These are phyloP conservation scores for Cyberlindnera meyerae DNA, from an alignment of 805 yeast genomes.

Conservation along the genomic window DNA sequence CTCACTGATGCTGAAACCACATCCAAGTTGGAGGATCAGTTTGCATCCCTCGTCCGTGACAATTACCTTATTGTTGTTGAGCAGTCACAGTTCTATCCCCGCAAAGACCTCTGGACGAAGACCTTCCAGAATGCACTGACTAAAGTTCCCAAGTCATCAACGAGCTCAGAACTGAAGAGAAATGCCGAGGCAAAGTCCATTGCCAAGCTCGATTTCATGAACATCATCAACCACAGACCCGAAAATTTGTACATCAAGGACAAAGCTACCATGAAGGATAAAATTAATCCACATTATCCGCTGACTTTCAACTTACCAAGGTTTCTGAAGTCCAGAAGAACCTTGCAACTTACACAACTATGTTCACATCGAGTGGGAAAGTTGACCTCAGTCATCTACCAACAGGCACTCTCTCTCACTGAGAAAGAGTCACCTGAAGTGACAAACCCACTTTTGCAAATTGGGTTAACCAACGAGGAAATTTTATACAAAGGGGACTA, in stretches of 20 bases:
- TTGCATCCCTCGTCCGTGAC: constrained; percentile 42
- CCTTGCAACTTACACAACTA: constrained; percentile 55
- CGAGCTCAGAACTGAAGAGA: constrained; percentile 50
- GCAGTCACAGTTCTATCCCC: constrained; percentile 31
- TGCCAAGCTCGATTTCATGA: constrained; percentile 35
- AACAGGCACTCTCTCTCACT: constrained; percentile 46
- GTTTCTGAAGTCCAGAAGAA: constrained; percentile 62
- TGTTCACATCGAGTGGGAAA: constrained; percentile 68
- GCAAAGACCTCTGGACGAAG: constrained; percentile 35
- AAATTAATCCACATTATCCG: constrained; percentile 45
- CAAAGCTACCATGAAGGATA: constrained; percentile 32
- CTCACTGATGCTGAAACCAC: constrained; percentile 25
- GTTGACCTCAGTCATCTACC: constrained; percentile 60
- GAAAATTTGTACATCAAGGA: constrained; percentile 29
- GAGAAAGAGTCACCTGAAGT: constrained; percentile 51
- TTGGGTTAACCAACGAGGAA: constrained; percentile 49
- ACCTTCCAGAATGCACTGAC: constrained; percentile 37
- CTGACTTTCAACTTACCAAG: constrained; percentile 61
- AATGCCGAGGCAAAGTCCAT: constrained; percentile 55
- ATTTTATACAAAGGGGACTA: constrained; percentile 25
- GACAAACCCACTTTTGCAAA: constrained; percentile 35
- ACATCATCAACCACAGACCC: constrained; percentile 30
- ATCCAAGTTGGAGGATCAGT: constrained; percentile 31
- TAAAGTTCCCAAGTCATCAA: constrained; percentile 33
- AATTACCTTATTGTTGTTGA: constrained; percentile 48